Evolutionary conservation across 176 grass and related monocot genomes (phyloP).

Genomic region (Cenchrus fungigraminus): DNA sequence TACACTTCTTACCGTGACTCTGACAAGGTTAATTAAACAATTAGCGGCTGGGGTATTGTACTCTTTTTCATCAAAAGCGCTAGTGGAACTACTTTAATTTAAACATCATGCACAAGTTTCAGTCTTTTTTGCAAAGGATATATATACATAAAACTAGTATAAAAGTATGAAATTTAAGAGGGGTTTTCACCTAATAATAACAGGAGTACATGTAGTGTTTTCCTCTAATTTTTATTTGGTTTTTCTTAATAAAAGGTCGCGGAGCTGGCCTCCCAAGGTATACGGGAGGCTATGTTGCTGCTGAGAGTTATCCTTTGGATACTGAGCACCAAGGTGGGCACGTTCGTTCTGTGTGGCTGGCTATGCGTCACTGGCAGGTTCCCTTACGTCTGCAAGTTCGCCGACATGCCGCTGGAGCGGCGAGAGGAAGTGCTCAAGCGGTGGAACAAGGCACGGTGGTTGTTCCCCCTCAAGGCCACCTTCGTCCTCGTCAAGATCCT

Average conservation of each 20-base stretch:
- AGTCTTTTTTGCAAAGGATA: too few relatives aligned
- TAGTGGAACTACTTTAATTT: too few relatives aligned
- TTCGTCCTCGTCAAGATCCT: conserved; percentile 55
- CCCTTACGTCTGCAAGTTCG: conserved; percentile 66
- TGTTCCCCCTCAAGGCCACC: conserved; percentile 56
- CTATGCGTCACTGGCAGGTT: conserved; percentile 30
- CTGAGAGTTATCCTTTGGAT: conserved; percentile 58
- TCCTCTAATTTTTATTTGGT: background rate
- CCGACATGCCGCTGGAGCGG: conserved; percentile 61
- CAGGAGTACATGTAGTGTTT: too few relatives aligned
- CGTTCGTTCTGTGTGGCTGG: conserved; percentile 59
- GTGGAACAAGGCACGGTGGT: conserved; percentile 54
- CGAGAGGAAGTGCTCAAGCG: conserved; percentile 54
- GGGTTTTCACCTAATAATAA: too few relatives aligned
- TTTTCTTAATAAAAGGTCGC: conserved; percentile 50
- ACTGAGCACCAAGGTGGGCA: conserved; percentile 60
- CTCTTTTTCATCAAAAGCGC: too few relatives aligned
- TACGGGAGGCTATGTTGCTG: conserved; percentile 48
- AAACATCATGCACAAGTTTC: too few relatives aligned
- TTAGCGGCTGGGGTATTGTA: too few relatives aligned
- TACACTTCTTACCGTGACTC: too few relatives aligned
- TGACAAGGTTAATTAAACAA: too few relatives aligned
- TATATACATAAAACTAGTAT: too few relatives aligned
- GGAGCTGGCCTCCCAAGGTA: conserved; percentile 48
- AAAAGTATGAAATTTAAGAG: too few relatives aligned